phyloP scores from a whole-genome alignment of 2,329 filamentous ascomycete genomes.

The Reticulascus tulasneorum region DNA sequence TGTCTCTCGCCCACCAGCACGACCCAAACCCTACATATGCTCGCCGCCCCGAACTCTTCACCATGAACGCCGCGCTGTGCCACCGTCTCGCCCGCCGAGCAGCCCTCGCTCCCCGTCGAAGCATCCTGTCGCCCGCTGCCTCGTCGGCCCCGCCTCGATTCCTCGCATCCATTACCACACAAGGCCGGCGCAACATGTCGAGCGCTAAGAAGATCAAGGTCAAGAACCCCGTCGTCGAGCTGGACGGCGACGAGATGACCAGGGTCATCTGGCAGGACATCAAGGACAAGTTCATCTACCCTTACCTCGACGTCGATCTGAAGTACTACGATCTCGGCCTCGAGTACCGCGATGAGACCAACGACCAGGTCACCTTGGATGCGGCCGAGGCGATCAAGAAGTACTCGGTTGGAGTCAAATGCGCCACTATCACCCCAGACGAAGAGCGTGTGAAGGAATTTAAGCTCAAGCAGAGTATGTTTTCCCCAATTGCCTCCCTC shows the following conservation, averaged over 20 bases:
- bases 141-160: constrained; percentile 16
- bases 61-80: constrained; percentile 14
- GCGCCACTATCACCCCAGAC: constrained; percentile 97
- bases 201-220: constrained; percentile 88
- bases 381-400: constrained; percentile 98
- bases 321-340: constrained; percentile 97
- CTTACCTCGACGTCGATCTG: constrained; percentile 93
- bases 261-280: constrained; percentile 98
- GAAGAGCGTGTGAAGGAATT: constrained; percentile 97
- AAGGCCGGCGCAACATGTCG: no score
- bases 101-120: constrained; percentile 9
- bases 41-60: constrained; percentile 1
- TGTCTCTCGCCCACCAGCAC: constrained; percentile 5
- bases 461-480: constrained; percentile 93
- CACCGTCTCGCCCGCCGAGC: constrained; percentile 8
- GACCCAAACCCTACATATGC: background rate
- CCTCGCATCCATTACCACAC: constrained; percentile 32
- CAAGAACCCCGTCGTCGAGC: constrained; percentile 97
- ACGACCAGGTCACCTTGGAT: constrained; percentile 93
- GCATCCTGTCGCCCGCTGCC: constrained; percentile 9
- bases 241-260: constrained; percentile 96
- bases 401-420: constrained; percentile 98
- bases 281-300: constrained; percentile 97
- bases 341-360: constrained; percentile 90
- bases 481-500: background rate